Conservation (phyloP, 129 eudicot species). For the Artemisia argyi region DNA sequence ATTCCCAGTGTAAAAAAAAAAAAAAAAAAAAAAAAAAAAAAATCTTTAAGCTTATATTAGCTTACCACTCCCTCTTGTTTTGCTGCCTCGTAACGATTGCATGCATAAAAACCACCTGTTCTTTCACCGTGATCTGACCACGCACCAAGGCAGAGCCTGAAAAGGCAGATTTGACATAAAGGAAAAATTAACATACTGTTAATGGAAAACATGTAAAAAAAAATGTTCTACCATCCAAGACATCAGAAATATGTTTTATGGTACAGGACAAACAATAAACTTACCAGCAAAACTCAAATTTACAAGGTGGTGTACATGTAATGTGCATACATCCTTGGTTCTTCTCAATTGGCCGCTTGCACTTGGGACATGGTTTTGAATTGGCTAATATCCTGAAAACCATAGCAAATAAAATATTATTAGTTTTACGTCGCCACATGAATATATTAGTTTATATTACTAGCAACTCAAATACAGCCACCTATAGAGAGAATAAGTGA, state of each 20-base stretch:
- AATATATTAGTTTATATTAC: too few species aligned
- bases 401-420: not conserved
- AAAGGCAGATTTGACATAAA: slow-evolving; percentile 4
- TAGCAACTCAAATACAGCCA: too few species aligned
- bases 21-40: too few species aligned
- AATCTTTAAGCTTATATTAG: slow-evolving; percentile 18
- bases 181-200: not conserved
- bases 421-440: too few species aligned
- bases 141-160: slow-evolving; percentile 95
- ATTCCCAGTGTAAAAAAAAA: slow-evolving; percentile 5
- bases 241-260: slow-evolving; percentile 8
- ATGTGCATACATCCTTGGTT: slow-evolving; percentile 99
- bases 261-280: slow-evolving; percentile 24
- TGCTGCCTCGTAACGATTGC: slow-evolving; percentile 96
- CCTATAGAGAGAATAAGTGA: too few species aligned
- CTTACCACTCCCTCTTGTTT: slow-evolving; percentile 95
- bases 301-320: slow-evolving; percentile 97
- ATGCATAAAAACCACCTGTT: slow-evolving; percentile 97
- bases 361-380: slow-evolving; percentile 97
- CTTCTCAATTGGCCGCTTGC: slow-evolving; percentile 98
- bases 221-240: not conserved
- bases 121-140: slow-evolving; percentile 99
- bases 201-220: not conserved
- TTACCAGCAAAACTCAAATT: slow-evolving; percentile 97
- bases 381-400: slow-evolving; percentile 88